These are phyloP conservation scores for Penicillium sp. DNA, from an alignment of 2,329 filamentous ascomycete genomes.

Conservation along the genomic window DNA sequence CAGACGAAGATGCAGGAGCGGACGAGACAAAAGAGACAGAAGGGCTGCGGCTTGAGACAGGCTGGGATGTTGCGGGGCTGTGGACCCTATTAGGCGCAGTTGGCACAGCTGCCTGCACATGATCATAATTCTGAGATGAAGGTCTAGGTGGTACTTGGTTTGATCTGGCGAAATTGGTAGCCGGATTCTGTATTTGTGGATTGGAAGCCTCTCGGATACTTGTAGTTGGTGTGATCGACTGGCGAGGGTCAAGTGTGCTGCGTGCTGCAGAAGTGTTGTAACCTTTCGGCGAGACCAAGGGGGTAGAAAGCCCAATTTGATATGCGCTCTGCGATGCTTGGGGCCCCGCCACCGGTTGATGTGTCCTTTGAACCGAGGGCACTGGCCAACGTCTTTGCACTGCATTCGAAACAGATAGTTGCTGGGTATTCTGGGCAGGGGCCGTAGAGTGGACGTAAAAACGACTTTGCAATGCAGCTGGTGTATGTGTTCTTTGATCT, in stretches of 20 bases:
- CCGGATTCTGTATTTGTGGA: background rate
- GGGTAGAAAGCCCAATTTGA: background rate
- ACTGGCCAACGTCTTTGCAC: background rate
- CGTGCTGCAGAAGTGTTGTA: background rate
- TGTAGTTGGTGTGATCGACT: background rate
- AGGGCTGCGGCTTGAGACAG: background rate
- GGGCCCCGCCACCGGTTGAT: background rate
- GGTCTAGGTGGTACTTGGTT: background rate
- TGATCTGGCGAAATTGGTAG: background rate
- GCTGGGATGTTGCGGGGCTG: background rate
- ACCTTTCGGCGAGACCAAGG: background rate
- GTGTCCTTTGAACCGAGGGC: background rate
- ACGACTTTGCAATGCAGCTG: background rate
- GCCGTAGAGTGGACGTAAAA: background rate
- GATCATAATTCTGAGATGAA: background rate
- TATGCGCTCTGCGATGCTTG: background rate
- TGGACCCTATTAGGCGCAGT: background rate
- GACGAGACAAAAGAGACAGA: background rate
- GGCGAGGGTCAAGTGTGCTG: background rate
- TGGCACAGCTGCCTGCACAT: background rate
- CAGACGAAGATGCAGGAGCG: background rate
- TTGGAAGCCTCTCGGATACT: background rate
- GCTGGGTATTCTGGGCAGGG: background rate
- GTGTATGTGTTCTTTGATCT: background rate
- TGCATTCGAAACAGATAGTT: too few relatives aligned